Conservation (phyloP, 2,329 filamentous ascomycete species). For the Ceratocystis colombiana region DNA sequence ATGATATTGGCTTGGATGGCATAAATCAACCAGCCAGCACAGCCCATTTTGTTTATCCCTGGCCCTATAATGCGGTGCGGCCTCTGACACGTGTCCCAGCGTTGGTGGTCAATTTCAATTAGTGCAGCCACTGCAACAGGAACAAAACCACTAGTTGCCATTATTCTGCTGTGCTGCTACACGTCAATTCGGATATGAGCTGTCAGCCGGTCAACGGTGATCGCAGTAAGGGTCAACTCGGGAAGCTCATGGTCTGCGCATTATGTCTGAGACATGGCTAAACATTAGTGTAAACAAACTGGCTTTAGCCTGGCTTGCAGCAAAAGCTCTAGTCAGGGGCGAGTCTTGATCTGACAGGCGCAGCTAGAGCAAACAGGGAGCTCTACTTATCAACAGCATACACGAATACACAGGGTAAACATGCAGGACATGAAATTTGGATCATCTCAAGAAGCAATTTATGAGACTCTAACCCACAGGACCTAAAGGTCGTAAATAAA, state of each 20-base stretch:
- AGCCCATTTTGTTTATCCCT: not conserved
- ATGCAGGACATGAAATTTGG: slow-evolving; percentile 6
- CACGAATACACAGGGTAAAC: not conserved
- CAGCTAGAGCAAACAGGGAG: not conserved
- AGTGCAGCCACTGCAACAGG: too few species aligned
- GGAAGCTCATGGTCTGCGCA: too few species aligned
- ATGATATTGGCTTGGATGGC: slow-evolving; percentile 8
- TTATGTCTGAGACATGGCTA: not conserved
- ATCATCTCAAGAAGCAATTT: slow-evolving; percentile 2
- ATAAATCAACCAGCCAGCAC: not conserved
- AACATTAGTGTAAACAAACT: not conserved
- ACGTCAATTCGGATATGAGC: too few species aligned
- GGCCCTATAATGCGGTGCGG: not conserved
- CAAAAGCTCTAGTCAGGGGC: too few species aligned
- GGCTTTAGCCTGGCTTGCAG: too few species aligned
- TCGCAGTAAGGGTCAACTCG: not conserved
- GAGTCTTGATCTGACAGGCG: not conserved
- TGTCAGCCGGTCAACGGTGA: too few species aligned
- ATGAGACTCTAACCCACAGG: not conserved
- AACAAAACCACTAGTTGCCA: not conserved
- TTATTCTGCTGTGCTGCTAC: not conserved
- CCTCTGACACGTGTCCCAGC: slow-evolving; percentile 11
- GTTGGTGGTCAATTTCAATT: not conserved
- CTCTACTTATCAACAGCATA: not conserved
- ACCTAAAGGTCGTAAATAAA: too few species aligned